Base-by-base conservation (phyloP, 176 grass and related monocot genomes). In the Bothriochloa decipiens region DNA sequence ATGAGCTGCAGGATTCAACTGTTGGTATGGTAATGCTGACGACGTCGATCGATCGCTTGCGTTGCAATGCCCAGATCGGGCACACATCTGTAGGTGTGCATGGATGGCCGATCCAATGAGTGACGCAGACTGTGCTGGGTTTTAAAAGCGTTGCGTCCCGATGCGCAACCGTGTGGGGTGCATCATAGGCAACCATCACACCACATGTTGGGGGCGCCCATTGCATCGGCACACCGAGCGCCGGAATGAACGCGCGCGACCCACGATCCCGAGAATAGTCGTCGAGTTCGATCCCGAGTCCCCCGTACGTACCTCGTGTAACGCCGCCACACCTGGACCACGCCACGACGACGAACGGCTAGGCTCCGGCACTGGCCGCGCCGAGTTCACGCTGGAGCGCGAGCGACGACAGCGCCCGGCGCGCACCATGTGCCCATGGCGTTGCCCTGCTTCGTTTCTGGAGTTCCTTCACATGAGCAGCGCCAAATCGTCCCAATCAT, bases 221-320 rank as follows among this genome's bases (percentile, higher is more conserved):
- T 3, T 11, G 36, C 4, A 2, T 12, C 2, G 36, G 2, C 22
- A 3, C 3, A 0, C 10, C 23, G 11, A 13, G 12, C 57, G 6
- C 55, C 7, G 60, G 28, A 66, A 75, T 17, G 8, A 26, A 62
- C 53, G 16, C 52, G 55, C 55, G 53, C 22, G 22, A n/a, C 57
- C 57, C 20, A 42, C 52, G 65, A 88, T 83, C 71, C 79, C 80
- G 79, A 82, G 86, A 43, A 39, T 10, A 13, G 11, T 14, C 11
- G 20, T 26, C 11, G 25, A 58, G 45, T 4, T 1, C 74, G 18
- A 22, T 39, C 32, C 74, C 10, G 29, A 40, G 28, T 37, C 29
- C n/a, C 4, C 36, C 11, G 46, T 74, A 32, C 29, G 46, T 74
- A 58, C 18, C n/a, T 68, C 47, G 46, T 66, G 41, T 43, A 35